phyloP scores from a whole-genome alignment of 306 rosid species.

The Castanea sativa region DNA sequence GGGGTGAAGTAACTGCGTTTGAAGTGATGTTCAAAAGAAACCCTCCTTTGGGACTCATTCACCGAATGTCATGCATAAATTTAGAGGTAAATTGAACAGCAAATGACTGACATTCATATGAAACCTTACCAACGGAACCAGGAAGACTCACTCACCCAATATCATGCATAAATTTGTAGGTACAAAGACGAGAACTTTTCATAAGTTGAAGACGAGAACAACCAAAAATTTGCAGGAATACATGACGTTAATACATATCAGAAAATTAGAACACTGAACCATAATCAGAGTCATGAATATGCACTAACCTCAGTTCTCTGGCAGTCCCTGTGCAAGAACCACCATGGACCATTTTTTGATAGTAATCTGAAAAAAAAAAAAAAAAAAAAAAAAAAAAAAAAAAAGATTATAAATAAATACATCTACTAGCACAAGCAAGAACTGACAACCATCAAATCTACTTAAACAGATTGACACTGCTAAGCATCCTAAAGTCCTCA shows the following conservation, averaged over 20 bases:
- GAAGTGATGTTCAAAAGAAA: background rate
- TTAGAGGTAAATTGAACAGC: background rate
- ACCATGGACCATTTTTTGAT: slow-evolving; percentile 89
- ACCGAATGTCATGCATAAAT: background rate
- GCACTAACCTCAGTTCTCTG: slow-evolving; percentile 47
- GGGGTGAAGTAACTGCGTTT: background rate
- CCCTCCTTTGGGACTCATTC: background rate
- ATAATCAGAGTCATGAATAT: slow-evolving; percentile 2
- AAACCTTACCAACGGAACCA: background rate
- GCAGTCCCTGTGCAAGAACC: slow-evolving; percentile 71
- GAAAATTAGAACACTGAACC: background rate
- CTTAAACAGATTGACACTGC: background rate
- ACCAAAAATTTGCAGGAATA: background rate
- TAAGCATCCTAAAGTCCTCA: background rate
- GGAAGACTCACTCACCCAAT: background rate
- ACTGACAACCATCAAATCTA: background rate
- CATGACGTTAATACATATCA: background rate
- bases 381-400: slow-evolving; percentile 2
- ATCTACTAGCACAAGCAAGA: slow-evolving; percentile 7
- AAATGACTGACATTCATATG: background rate
- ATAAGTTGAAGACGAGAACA: background rate
- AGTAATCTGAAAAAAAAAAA: slow-evolving; percentile 56
- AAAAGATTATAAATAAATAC: background rate
- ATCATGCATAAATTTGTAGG: background rate
- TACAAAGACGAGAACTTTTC: background rate